Base-by-base conservation (phyloP, 345 rosid genomes). In the Citrus hindsii region DNA sequence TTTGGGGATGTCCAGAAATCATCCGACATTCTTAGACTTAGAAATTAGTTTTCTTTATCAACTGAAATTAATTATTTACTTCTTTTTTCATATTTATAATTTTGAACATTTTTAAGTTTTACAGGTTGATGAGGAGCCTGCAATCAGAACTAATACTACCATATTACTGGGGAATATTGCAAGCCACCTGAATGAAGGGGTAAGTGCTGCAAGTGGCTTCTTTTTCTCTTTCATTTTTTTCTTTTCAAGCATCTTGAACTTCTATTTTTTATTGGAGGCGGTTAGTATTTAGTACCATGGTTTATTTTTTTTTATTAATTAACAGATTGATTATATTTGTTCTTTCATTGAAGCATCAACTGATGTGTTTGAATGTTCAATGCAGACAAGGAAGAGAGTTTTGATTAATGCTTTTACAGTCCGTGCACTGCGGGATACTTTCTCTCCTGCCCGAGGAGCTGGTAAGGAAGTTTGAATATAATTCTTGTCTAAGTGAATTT, bases 91-190 rank as follows among this genome's bases (percentile, higher is more conserved):
- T 53, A 74, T 67, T 70, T 60, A 68, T 67, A 22, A 59, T 80
- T 80, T 67, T 76, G 37, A 46, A 73, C 13, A 13, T 71, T 63
- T 82, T 76, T 73, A 38, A 82, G 35, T 73, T 80, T 82, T 67
- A 72, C 83, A 96, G 99, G 98, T 94, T 85, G 99, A 96, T 86
- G 99, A 96, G 86, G 99, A 96, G 82, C 91, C 99, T 71, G 98
- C 98, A 65, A 96, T 96, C 76, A 91, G 98, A 88, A 93, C 99
- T 75, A 96, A 94, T 85, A 94, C 98, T 80, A 96, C 99, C 76
- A 96, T 96, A 82, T 89, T 96, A 80, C 98, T 96, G 2, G 99
- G 99, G 67, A 96, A 96, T 83, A 96, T 96, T 79, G 97, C 98
- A 25, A 92, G 87, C 89, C 71, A 87, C 85, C 85, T 96, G 64